Conservation (phyloP, 2,329 filamentous ascomycete species). For the Pestalotiopsis sp. region DNA sequence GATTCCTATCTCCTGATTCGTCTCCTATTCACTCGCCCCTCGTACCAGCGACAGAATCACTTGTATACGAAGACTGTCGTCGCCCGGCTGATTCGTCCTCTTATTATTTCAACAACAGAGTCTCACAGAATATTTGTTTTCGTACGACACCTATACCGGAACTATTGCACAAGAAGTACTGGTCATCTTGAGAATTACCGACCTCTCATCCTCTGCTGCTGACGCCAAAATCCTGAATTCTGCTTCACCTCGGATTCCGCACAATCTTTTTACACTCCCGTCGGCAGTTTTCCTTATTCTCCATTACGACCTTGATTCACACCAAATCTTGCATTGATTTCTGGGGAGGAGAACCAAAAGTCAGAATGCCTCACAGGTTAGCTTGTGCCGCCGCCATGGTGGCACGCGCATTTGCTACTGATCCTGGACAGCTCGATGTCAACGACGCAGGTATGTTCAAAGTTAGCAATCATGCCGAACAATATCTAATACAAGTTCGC, state of each 20-base stretch:
- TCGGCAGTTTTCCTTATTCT: too few relatives aligned
- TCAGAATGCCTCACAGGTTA: slow-evolving; percentile 31
- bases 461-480: background rate
- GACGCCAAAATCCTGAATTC: too few relatives aligned
- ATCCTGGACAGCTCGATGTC: slow-evolving; percentile 44
- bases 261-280: background rate
- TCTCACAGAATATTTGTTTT: background rate
- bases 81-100: background rate
- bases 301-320: too few relatives aligned
- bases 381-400: slow-evolving; percentile 25
- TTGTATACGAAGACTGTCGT: background rate
- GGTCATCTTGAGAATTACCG: too few relatives aligned
- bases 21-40: background rate
- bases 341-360: background rate
- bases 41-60: background rate
- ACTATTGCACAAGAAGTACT: too few relatives aligned
- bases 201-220: too few relatives aligned
- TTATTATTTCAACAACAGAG: background rate
- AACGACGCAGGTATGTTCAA: slow-evolving; percentile 23
- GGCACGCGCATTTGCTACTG: slow-evolving; percentile 28
- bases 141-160: background rate
- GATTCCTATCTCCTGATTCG: background rate
- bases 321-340: background rate
- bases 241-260: too few relatives aligned
- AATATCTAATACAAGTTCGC: slow-evolving; percentile 19